Evolutionary conservation across 192 early-diverging fungal species (phyloP), one percentile per base, ranked within the genome.

Genomic region (Backusella macrospora): DNA sequence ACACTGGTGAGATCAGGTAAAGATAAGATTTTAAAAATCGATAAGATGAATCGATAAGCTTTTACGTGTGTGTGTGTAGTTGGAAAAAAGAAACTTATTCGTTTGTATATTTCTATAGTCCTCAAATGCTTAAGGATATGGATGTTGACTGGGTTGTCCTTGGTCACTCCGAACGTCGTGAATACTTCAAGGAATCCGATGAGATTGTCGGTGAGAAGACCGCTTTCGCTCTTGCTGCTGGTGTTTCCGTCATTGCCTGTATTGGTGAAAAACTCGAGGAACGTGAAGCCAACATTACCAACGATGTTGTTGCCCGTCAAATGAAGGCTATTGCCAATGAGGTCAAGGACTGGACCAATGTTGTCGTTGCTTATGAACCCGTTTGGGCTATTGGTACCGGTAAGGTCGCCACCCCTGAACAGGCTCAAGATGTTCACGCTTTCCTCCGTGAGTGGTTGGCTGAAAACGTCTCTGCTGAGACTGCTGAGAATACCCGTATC

Each of bases 381-480:
- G 98, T 99, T 68, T 99, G 98, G 98, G 98, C 98, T 42, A 99
- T 99, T 77, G 97, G 98, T 65, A 99, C 98, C 18, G 98, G 98
- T 73, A 96, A 96, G 90, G 97, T 99, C 12, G 97, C 98, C 49
- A 90, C 94, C 21, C 94, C 94, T 64, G 84, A 92, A 45, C 95
- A 98, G 88, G 98, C 98, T 48, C 96, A 99, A 88, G 97, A 99
- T 77, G 93, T 94, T 55, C 98, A 99, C 85, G 84, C 78, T 16
- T 86, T 83, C 65, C 96, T 99, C 81, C 92, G 98, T 76, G 75
- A 85, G 64, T 98, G 96, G 92, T 88, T 99, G 74, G 83, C 82
- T 64, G 87, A 88, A 44, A 92, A 94, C 68, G 95, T 98, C 62
- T 96, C 92, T 49, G 75, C 88, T 52, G 85, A 91, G 70, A 94